Evolutionary conservation across 202 grass and related monocot genomes (phyloP), one percentile per base, ranked within the genome.

Genomic region (Schoenoplectus tabernaemontani): DNA sequence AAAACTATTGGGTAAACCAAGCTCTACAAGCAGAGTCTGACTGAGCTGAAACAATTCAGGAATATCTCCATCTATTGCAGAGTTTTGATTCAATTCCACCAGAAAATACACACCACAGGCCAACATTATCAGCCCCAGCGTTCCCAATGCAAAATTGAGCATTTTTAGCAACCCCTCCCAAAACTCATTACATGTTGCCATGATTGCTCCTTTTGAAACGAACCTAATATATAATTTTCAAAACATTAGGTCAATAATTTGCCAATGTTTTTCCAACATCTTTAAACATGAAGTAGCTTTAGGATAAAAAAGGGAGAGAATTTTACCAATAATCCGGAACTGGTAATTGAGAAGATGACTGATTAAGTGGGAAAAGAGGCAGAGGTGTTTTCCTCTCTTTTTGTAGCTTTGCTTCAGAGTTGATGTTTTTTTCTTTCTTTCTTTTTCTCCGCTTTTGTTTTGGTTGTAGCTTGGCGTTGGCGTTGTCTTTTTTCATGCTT

Each of bases 101-200:
- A 97, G 83, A 43, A 97, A 88, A 87, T 97, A 89, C 76, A 91
- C 77, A 43, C 93, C 93, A 51, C 89, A 93, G 0, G 83, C 90
- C 12, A 97, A 82, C 86, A 97, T 93, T 64, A 89, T 86, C 63
- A 97, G 72, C 32, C 93, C 93, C 51, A 87, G 78, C 57, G 88
- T 72, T 69, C 84, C 87, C 56, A 97, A 88, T 57, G 92, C 33
- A 33, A 97, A 93, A 60, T 97, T 97, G 47, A 97, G 88, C 81
- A 97, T 60, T 84, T 86, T 93, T 22, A 97, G 84, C 57, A 97
- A 58, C 79, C 87, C 92, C 62, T 89, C 88, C 78, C 86, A 91
- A 79, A 93, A 97, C 12, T 86, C 88, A 44, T 83, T 48, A 69
- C 90, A 97, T 36, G 87, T 84, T 84, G 83, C 85, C 86, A 91